Percentiles rank a stretch among this genome's conserved stretches.
Conservation (phyloP, 1,284 basidiomycete species). For the Papiliotrema fonsecae region DNA sequence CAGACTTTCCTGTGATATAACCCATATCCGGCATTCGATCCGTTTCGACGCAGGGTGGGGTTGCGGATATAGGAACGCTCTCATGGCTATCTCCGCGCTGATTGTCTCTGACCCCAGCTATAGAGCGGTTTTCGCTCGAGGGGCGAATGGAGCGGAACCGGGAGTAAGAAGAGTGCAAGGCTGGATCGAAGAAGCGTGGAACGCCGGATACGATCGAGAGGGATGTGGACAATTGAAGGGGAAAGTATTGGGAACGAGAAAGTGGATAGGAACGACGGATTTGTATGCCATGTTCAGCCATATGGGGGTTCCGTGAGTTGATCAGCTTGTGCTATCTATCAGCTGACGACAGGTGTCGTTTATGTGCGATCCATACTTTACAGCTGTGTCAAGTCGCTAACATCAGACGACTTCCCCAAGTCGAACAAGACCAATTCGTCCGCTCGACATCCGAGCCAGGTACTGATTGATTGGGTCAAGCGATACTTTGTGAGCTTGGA, state of each 20-base stretch:
- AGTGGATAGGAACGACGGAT: conserved; percentile 66
- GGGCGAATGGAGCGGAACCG: conserved; percentile 53
- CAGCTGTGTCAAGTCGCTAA: not conserved
- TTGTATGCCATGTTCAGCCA: conserved; percentile 43
- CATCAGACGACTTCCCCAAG: conserved; percentile 43
- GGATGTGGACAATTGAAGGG: conserved; percentile 60
- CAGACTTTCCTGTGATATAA: conserved; percentile 60
- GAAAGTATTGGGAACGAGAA: conserved; percentile 59
- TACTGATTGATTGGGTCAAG: conserved; percentile 36
- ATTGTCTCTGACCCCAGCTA: conserved; percentile 49
- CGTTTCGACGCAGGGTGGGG: conserved; percentile 58
- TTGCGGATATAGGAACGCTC: conserved; percentile 68
- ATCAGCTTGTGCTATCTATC: not conserved
- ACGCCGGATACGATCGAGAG: conserved; percentile 63
- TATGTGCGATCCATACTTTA: conserved; percentile 31
- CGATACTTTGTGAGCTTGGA: conserved; percentile 38
- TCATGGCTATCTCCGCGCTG: conserved; percentile 72
- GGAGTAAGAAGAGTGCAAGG: conserved; percentile 66
- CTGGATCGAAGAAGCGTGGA: conserved; percentile 78
- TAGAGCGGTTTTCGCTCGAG: conserved; percentile 16
- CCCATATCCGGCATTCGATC: conserved; percentile 61
- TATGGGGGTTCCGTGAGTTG: conserved; percentile 64
- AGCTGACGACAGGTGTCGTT: conserved; percentile 16
- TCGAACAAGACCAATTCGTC: conserved; percentile 10
- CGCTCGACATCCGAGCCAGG: not conserved